A percentile compares a stretch with the other conserved stretches of the same genome.
Conservation (phyloP, 2,329 filamentous ascomycete species). For the Colletotrichum navitas region DNA sequence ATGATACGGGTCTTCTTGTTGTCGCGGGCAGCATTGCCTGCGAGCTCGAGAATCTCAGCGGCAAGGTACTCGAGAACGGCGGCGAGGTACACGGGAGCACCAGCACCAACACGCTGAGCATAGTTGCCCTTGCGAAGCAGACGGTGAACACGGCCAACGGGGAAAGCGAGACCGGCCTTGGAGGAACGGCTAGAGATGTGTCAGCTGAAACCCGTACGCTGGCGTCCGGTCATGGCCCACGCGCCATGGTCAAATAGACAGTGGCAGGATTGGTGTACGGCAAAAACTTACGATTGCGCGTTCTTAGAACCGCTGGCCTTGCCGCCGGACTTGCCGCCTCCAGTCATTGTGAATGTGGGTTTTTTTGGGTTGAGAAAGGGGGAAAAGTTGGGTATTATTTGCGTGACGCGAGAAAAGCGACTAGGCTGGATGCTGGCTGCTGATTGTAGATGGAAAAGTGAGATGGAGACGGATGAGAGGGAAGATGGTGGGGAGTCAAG, state of each 20-base stretch:
- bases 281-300: constrained; percentile 90
- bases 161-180: constrained; percentile 99
- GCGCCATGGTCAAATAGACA: constrained; percentile 50
- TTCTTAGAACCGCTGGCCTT: constrained; percentile 99
- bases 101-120: constrained; percentile 98
- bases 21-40: constrained; percentile 97
- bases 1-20: constrained; percentile 99
- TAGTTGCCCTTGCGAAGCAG: constrained; percentile 99
- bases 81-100: constrained; percentile 96
- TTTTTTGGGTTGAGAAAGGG: constrained; percentile 52
- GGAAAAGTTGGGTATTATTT: constrained; percentile 39
- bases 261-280: background rate
- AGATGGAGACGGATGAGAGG: constrained; percentile 50
- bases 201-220: constrained; percentile 51
- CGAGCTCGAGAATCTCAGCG: constrained; percentile 98
- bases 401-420: constrained; percentile 26
- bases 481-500: constrained; percentile 59
- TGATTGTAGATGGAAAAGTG: constrained; percentile 47
- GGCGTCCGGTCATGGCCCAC: constrained; percentile 44
- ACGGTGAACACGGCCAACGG: constrained; percentile 99
- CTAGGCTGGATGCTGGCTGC: constrained; percentile 44
- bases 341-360: constrained; percentile 90
- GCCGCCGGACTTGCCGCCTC: constrained; percentile 99
- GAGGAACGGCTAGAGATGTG: constrained; percentile 83
- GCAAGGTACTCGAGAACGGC: constrained; percentile 98